Conservation (phyloP, 108 stramenopile genomes). For the Mediolabrus comicus region DNA sequence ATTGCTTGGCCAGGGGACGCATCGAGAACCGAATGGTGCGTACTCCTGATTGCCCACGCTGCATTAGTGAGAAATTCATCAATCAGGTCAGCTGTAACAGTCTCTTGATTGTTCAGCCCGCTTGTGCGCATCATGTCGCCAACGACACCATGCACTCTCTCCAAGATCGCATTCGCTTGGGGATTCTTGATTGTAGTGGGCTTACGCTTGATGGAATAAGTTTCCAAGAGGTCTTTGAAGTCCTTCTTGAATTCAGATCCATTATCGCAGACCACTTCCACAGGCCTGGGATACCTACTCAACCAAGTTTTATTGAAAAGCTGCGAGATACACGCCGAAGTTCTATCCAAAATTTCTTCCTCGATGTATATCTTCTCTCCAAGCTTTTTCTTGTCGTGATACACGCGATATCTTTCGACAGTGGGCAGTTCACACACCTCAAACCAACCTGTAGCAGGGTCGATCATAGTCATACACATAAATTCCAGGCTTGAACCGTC, state of each 20-base stretch:
- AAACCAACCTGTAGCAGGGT: slow-evolving; percentile 50
- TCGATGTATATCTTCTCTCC: background rate
- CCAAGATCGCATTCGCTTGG: slow-evolving; percentile 40
- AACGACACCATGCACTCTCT: slow-evolving; percentile 23
- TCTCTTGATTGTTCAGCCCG: slow-evolving; percentile 1
- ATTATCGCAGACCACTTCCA: slow-evolving; percentile 28
- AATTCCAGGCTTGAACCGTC: slow-evolving; percentile 22
- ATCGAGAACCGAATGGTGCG: slow-evolving; percentile 29
- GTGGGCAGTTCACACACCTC: slow-evolving; percentile 36
- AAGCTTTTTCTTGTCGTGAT: background rate
- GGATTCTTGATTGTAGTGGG: slow-evolving; percentile 37
- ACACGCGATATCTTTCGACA: background rate
- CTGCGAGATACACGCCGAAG: slow-evolving; percentile 3
- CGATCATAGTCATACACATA: slow-evolving; percentile 49
- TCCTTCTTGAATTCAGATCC: slow-evolving; percentile 45
- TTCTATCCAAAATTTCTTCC: slow-evolving; percentile 17
- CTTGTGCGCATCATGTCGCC: slow-evolving; percentile 17
- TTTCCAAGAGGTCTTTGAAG: slow-evolving; percentile 20
- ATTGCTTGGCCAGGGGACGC: slow-evolving; percentile 34
- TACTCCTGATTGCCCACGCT: slow-evolving; percentile 31
- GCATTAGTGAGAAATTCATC: slow-evolving; percentile 13
- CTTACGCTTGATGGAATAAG: slow-evolving; percentile 25
- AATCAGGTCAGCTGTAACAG: background rate
- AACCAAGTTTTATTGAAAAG: slow-evolving; percentile 36
- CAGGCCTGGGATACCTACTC: slow-evolving; percentile 40